These are phyloP conservation scores for Fraxinus americana DNA, from an alignment of 257 asterid species.

Conservation along the genomic window DNA sequence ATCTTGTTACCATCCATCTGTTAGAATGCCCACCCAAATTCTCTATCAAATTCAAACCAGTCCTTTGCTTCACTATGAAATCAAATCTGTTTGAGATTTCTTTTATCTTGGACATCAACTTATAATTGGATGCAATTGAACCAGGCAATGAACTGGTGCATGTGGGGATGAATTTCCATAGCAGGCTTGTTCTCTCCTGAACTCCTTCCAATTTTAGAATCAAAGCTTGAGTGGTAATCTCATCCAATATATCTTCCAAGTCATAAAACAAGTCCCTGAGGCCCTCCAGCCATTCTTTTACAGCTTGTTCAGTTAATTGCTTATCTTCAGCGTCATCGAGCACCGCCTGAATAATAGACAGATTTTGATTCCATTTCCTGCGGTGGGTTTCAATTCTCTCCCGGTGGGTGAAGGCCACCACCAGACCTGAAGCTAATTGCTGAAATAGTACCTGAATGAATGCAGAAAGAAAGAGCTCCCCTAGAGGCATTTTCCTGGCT, in stretches of 20 bases:
- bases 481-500: conserved; percentile 48
- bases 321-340: conserved; percentile 70
- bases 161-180: conserved; percentile 43
- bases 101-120: conserved; percentile 49
- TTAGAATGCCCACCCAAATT: conserved; percentile 25
- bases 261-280: conserved; percentile 65
- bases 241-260: conserved; percentile 70
- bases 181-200: conserved; percentile 31
- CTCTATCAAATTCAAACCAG: conserved; percentile 42
- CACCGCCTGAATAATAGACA: conserved; percentile 40
- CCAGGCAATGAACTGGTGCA: conserved; percentile 45
- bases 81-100: conserved; percentile 38
- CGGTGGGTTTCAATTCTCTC: conserved; percentile 54
- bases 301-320: conserved; percentile 44
- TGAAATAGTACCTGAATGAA: conserved; percentile 52
- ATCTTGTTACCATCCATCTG: conserved; percentile 30
- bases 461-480: conserved; percentile 68
- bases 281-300: conserved; percentile 56
- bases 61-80: conserved; percentile 34
- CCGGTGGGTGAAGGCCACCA: conserved; percentile 49
- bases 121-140: conserved; percentile 41
- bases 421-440: conserved; percentile 43
- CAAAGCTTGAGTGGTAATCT: conserved; percentile 49
- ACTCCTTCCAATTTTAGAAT: conserved; percentile 34
- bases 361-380: conserved; percentile 35